Conservation (phyloP, 768 basidiomycete species). For the Kwoniella botswanensis region DNA sequence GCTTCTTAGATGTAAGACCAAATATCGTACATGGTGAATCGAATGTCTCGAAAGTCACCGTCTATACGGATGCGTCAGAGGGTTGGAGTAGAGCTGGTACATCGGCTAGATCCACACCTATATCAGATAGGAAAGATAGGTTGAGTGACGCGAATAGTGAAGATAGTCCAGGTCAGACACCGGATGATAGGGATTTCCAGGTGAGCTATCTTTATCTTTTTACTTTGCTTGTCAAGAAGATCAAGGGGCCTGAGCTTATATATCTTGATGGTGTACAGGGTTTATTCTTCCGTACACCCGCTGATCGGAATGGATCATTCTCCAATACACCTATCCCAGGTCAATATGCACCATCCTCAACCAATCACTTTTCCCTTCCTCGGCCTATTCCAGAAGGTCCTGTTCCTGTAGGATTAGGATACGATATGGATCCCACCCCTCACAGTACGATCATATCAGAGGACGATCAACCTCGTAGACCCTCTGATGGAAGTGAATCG, state of each 20-base stretch:
- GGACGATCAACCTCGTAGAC: constrained; percentile 13
- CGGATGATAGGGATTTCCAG: constrained; percentile 47
- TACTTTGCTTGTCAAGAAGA: no score
- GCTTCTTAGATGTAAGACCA: constrained; percentile 22
- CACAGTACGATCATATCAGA: background rate
- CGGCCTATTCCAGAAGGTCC: background rate
- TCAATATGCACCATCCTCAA: constrained; percentile 19
- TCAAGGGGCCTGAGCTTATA: no score
- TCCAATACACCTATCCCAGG: constrained; percentile 20
- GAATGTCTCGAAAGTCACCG: constrained; percentile 25
- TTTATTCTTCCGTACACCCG: constrained; percentile 51
- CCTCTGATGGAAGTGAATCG: constrained; percentile 20
- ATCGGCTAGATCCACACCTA: constrained; percentile 19
- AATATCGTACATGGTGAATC: constrained; percentile 29
- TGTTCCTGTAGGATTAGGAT: constrained; percentile 22
- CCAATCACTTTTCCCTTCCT: background rate
- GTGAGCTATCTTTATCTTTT: constrained; percentile 22
- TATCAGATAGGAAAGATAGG: constrained; percentile 11
- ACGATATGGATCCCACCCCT: constrained; percentile 12
- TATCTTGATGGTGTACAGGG: constrained; percentile 23
- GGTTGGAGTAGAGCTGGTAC: constrained; percentile 35
- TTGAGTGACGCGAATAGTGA: constrained; percentile 1
- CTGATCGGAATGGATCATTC: constrained; percentile 30
- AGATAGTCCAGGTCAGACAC: constrained; percentile 23
- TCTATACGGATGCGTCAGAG: constrained; percentile 49